Evolutionary conservation across 306 rosid species (phyloP).

Genomic region (Trichosanthes cucumerina): DNA sequence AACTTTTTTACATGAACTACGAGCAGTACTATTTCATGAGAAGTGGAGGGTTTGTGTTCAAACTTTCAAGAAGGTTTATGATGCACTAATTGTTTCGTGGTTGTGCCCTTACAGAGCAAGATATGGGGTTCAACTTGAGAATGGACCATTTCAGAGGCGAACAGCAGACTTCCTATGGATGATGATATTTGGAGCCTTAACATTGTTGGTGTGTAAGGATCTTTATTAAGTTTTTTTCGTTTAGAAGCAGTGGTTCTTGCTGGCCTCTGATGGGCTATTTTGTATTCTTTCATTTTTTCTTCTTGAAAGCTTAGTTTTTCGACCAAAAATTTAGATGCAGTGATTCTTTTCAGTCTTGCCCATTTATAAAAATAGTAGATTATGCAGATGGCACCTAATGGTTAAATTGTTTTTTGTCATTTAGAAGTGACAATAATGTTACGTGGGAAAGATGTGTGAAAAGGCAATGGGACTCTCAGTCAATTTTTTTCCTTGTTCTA

Average conservation of each 20-base stretch:
- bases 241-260: background rate
- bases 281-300: background rate
- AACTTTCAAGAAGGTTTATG: background rate
- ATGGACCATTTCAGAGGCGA: conserved; percentile 73
- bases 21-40: background rate
- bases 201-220: conserved; percentile 41
- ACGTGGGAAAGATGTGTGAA: background rate
- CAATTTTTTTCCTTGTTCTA: background rate
- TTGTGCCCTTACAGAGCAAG: conserved; percentile 48
- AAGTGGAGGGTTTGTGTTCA: background rate
- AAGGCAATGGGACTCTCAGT: background rate
- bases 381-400: background rate
- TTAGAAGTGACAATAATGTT: background rate
- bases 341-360: background rate
- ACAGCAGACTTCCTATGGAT: conserved; percentile 97
- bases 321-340: background rate
- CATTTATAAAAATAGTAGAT: background rate
- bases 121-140: conserved; percentile 95
- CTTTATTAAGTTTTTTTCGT: background rate
- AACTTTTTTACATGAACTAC: background rate
- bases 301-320: background rate
- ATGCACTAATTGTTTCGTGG: conserved; percentile 7
- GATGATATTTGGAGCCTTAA: conserved; percentile 74
- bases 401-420: background rate
- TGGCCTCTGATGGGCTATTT: background rate